phyloP scores from a whole-genome alignment of 75 land plant species.

The Cupressus sempervirens region DNA sequence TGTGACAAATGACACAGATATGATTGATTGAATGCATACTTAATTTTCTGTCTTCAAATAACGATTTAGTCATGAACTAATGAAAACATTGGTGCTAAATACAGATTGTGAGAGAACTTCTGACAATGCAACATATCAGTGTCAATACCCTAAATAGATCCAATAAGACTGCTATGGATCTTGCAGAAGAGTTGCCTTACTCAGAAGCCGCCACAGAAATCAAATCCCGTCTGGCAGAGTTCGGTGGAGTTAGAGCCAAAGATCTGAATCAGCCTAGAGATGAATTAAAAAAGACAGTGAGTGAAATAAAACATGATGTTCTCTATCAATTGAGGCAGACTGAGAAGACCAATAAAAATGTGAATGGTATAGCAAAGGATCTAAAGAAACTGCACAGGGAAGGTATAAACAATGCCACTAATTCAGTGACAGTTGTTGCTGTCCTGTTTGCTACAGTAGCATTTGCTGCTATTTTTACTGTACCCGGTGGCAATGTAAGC shows the following conservation, averaged over 20 bases:
- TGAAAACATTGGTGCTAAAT: background rate
- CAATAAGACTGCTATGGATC: conserved; percentile 60
- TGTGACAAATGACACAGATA: background rate
- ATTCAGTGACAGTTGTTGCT: conserved; percentile 71
- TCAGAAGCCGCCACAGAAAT: conserved; percentile 53
- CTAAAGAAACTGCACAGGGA: conserved; percentile 58
- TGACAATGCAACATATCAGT: conserved; percentile 42
- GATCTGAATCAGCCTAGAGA: conserved; percentile 65
- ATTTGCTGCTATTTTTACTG: conserved; percentile 68
- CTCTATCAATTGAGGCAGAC: conserved; percentile 60
- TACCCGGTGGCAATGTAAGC: conserved; percentile 52
- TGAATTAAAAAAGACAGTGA: conserved; percentile 60
- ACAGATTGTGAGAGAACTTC: conserved; percentile 54
- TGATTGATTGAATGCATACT: background rate
- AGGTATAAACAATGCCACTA: conserved; percentile 68
- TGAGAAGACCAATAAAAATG: conserved; percentile 56
- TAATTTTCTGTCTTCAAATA: background rate
- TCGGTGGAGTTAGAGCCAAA: conserved; percentile 50
- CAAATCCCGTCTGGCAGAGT: conserved; percentile 27
- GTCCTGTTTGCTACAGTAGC: conserved; percentile 75
- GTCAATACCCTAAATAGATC: conserved; percentile 56
- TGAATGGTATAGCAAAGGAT: conserved; percentile 54
- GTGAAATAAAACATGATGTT: conserved; percentile 55
- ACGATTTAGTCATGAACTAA: background rate
- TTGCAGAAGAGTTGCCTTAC: conserved; percentile 49